Base-by-base conservation (phyloP, 148 eudicot genomes). In the Chenopodium album region DNA sequence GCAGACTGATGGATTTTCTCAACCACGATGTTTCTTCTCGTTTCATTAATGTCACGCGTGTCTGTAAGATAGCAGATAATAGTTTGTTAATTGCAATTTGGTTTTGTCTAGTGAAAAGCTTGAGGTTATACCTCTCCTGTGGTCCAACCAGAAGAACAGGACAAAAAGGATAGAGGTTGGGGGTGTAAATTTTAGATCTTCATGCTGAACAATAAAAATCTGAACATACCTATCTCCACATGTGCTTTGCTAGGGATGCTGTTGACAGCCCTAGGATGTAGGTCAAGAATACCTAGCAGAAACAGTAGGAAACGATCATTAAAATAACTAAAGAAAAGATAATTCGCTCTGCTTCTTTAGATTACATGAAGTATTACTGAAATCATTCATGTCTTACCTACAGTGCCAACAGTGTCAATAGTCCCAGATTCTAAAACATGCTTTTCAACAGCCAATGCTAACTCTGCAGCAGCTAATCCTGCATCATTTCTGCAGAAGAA, bases 161-260 rank as follows among this genome's bases (percentile, higher is more conserved):
- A 5, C 1, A n/a, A 34, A 34, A 31, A 12, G 12, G 66, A 60
- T 5, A 31, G 32, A 52, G 31, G 48, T 20, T 22, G 29, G 63
- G 50, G 20, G 3, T 17, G 11, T 13, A 4, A 65, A 29, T 31
- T 48, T 32, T 5, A 31, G 10, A 71, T 71, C 14, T 71, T 71
- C n/a, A 37, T 9, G 22, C 20, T 31, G 72, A 68, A 68, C 19
- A n/a, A 48, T 23, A 37, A 82, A 62, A 41, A 48, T 14, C 60
- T 29, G 50, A 46, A 65, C 67, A 13, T 89, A 94, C 99, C 99
- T 69, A 96, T 96, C 87, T 96, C 95, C 23, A 96, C 72, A 86
- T 96, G 99, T 63, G 98, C 85, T 88, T 91, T 95, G 92, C 99
- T 96, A 37, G 99, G 99, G 76, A 94, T 94, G 86, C 99, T 96